Percentiles rank a stretch among this genome's conserved stretches.
Conservation (phyloP, 116 monocot genomes). For the Dioscorea cayenensis region DNA sequence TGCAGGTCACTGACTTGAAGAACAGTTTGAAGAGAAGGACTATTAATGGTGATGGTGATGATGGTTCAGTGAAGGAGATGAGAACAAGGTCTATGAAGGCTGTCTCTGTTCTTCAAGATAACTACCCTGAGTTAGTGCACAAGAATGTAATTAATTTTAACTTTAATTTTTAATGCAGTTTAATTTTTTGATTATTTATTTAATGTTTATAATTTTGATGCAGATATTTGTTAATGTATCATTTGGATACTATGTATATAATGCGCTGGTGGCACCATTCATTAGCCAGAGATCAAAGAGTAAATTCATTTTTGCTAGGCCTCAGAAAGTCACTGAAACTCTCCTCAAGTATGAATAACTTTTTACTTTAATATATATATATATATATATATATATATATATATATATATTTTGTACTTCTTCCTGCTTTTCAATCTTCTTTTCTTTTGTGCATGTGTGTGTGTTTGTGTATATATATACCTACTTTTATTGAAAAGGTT, state of each 20-base stretch:
- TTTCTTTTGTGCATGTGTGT: neutral
- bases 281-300: slow-evolving; percentile 31
- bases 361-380: no score
- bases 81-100: slow-evolving; percentile 20
- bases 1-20: slow-evolving; percentile 67
- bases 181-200: no score
- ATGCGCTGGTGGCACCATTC: slow-evolving; percentile 29
- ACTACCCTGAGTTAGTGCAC: slow-evolving; percentile 66
- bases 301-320: slow-evolving; percentile 51
- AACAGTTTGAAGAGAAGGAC: slow-evolving; percentile 8
- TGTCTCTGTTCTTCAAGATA: slow-evolving; percentile 41
- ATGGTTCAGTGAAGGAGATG: slow-evolving; percentile 37
- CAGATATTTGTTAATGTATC: slow-evolving; percentile 70
- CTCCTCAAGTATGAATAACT: slow-evolving; percentile 48
- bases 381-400: no score
- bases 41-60: no score
- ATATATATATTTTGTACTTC: neutral
- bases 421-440: no score
- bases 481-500: slow-evolving; percentile 36
- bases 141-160: slow-evolving; percentile 9
- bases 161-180: no score
- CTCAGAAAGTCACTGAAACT: slow-evolving; percentile 47
- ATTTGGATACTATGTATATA: slow-evolving; percentile 40
- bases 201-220: neutral
- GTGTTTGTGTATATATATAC: no score